phyloP scores from a whole-genome alignment of 768 basidiomycete genomes.

The Austroboletus eburneus region DNA sequence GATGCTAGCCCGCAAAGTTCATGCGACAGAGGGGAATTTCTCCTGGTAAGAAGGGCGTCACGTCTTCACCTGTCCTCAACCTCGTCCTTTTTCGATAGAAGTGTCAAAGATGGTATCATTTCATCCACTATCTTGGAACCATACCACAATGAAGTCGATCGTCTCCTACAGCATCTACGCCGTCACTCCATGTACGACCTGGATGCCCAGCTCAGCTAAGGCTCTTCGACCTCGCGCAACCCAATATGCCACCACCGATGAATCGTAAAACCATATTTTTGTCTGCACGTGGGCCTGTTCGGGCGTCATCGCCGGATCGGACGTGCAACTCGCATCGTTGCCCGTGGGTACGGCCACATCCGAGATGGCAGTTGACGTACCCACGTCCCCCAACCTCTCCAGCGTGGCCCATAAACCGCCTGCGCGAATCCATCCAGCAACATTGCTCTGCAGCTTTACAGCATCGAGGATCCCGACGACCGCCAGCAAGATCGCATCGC shows the following conservation, averaged over 20 bases:
- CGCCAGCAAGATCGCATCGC: conserved; percentile 55
- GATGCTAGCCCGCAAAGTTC: too few relatives aligned
- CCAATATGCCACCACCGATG: conserved; percentile 44
- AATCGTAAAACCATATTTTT: conserved; percentile 53
- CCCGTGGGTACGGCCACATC: conserved; percentile 2
- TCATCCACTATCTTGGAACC: not conserved
- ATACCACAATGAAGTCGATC: not conserved
- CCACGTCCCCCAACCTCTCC: conserved; percentile 4
- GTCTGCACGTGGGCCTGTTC: conserved; percentile 6
- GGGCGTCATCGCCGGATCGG: conserved; percentile 1
- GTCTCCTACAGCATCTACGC: conserved; percentile 3
- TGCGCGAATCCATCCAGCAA: conserved; percentile 61
- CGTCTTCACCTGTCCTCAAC: too few relatives aligned
- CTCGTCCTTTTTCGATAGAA: too few relatives aligned
- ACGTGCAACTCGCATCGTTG: conserved; percentile 15
- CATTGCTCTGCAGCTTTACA: conserved; percentile 54
- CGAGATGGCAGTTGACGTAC: not conserved
- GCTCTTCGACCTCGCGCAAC: conserved; percentile 46
- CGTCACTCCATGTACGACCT: conserved; percentile 41
- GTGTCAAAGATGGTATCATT: not conserved
- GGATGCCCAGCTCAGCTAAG: conserved; percentile 46
- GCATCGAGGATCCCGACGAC: conserved; percentile 64
- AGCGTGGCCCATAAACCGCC: conserved; percentile 43
- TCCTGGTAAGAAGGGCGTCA: too few relatives aligned
- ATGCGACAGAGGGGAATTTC: too few relatives aligned